Percentiles rank a stretch among this genome's conserved stretches.
Conservation (phyloP, 495 filamentous ascomycete species). For the Elaphomyces granulatus region DNA sequence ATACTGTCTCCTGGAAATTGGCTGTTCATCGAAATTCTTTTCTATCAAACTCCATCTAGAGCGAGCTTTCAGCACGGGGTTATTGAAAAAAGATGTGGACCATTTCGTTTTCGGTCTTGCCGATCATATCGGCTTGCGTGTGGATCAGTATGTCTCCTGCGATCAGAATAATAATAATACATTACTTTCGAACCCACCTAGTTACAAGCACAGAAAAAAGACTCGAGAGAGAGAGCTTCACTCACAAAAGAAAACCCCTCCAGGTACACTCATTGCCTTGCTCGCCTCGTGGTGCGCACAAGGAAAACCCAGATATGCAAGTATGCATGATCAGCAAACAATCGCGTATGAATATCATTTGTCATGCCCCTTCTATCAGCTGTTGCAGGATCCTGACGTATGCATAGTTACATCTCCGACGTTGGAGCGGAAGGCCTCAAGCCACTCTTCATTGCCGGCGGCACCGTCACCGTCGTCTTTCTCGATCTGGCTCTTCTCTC, state of each 20-base stretch:
- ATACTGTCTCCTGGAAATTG: too few relatives aligned
- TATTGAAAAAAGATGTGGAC: slow-evolving; percentile 40
- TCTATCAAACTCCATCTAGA: too few relatives aligned
- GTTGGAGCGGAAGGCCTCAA: slow-evolving; percentile 61
- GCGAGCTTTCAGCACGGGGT: too few relatives aligned
- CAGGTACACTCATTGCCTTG: slow-evolving; percentile 56
- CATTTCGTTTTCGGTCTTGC: slow-evolving; percentile 58
- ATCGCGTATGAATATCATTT: slow-evolving; percentile 49
- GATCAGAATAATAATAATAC: too few relatives aligned
- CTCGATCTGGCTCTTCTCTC: slow-evolving; percentile 68
- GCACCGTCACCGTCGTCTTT: slow-evolving; percentile 63
- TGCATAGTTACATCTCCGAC: slow-evolving; percentile 51
- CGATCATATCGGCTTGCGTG: slow-evolving; percentile 60
- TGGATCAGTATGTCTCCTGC: slow-evolving; percentile 54
- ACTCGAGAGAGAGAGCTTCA: too few relatives aligned
- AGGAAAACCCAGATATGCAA: slow-evolving; percentile 45
- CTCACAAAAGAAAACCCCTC: too few relatives aligned
- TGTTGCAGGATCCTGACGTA: neutral
- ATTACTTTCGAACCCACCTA: neutral
- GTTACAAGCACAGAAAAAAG: too few relatives aligned
- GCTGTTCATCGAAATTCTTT: too few relatives aligned
- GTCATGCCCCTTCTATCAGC: slow-evolving; percentile 1
- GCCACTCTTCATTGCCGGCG: slow-evolving; percentile 77
- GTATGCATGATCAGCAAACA: slow-evolving; percentile 47
- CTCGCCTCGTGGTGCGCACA: slow-evolving; percentile 52